These are phyloP conservation scores for Ophiostoma novo-ulmi DNA, from an alignment of 2,329 filamentous ascomycete species.

Conservation along the genomic window DNA sequence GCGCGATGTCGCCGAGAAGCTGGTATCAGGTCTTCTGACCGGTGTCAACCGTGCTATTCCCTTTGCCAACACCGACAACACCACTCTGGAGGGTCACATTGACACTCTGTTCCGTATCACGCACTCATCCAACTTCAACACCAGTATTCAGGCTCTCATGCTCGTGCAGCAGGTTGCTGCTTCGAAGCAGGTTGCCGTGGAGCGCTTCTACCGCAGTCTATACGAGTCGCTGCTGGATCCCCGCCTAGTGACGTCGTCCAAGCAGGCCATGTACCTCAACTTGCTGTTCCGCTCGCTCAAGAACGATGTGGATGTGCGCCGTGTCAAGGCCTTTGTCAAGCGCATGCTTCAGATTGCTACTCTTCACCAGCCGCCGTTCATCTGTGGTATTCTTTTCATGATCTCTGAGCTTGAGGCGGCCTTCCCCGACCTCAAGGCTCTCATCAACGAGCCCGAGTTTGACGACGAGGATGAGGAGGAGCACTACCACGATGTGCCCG, in stretches of 20 bases:
- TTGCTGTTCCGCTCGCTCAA: slow-evolving; percentile 84
- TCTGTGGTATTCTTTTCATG: slow-evolving; percentile 88
- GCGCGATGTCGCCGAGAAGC: slow-evolving; percentile 77
- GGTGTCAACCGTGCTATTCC: slow-evolving; percentile 95
- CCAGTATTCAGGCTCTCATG: slow-evolving; percentile 89
- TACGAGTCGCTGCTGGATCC: slow-evolving; percentile 94
- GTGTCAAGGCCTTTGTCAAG: slow-evolving; percentile 95
- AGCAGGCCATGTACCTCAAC: slow-evolving; percentile 93
- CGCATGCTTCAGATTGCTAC: slow-evolving; percentile 81
- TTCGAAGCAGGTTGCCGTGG: slow-evolving; percentile 72
- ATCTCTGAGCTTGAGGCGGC: slow-evolving; percentile 72
- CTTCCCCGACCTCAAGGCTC: slow-evolving; percentile 72
- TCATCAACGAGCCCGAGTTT: slow-evolving; percentile 76
- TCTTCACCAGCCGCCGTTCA: slow-evolving; percentile 86
- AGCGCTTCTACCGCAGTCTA: slow-evolving; percentile 89
- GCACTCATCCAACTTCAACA: slow-evolving; percentile 98
- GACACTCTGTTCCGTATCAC: slow-evolving; percentile 94
- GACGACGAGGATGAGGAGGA: slow-evolving; percentile 68
- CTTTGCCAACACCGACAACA: slow-evolving; percentile 76
- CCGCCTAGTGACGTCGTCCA: slow-evolving; percentile 80
- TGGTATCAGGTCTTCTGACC: slow-evolving; percentile 84
- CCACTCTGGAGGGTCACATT: slow-evolving; percentile 76
- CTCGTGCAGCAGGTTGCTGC: slow-evolving; percentile 88
- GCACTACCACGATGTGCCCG: slow-evolving; percentile 44
- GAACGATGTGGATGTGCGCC: slow-evolving; percentile 79